Evolutionary conservation across 129 eudicot genomes (phyloP).

Genomic region (Flaveria linearis): DNA sequence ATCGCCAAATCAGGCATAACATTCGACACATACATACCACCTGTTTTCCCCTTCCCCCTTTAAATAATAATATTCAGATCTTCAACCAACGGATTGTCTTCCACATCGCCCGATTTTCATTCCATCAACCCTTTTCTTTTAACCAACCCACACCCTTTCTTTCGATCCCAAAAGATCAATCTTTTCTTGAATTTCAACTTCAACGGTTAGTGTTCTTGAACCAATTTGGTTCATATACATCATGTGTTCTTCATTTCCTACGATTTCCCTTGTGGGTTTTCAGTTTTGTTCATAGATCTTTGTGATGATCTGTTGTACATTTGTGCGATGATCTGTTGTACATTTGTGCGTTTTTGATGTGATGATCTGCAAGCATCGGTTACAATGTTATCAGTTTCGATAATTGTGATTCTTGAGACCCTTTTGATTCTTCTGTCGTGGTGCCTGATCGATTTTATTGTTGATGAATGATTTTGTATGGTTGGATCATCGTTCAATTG

Average conservation of each 20-base stretch:
- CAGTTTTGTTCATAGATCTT: no score
- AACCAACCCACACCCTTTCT: slow-evolving; percentile 24
- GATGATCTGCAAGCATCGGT: slow-evolving; percentile 2
- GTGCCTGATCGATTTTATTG: no score
- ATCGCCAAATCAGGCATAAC: background rate
- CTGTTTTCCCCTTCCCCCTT: background rate
- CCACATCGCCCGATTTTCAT: slow-evolving; percentile 37
- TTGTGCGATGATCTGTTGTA: background rate
- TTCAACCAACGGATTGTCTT: slow-evolving; percentile 28
- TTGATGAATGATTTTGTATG: no score
- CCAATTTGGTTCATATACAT: background rate
- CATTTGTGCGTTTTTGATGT: background rate
- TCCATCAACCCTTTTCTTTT: slow-evolving; percentile 30
- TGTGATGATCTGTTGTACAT: background rate
- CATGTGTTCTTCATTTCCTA: background rate
- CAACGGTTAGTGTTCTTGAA: slow-evolving; percentile 22
- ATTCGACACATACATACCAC: background rate
- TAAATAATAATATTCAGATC: background rate
- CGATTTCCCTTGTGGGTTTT: no score
- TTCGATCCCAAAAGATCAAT: background rate
- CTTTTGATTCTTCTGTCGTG: background rate
- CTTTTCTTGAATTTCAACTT: background rate
- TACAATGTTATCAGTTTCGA: slow-evolving; percentile 11
- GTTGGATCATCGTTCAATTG: background rate
- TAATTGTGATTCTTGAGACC: background rate